These are phyloP conservation scores for Suillus discolor DNA, from an alignment of 768 basidiomycete genomes.

Conservation along the genomic window DNA sequence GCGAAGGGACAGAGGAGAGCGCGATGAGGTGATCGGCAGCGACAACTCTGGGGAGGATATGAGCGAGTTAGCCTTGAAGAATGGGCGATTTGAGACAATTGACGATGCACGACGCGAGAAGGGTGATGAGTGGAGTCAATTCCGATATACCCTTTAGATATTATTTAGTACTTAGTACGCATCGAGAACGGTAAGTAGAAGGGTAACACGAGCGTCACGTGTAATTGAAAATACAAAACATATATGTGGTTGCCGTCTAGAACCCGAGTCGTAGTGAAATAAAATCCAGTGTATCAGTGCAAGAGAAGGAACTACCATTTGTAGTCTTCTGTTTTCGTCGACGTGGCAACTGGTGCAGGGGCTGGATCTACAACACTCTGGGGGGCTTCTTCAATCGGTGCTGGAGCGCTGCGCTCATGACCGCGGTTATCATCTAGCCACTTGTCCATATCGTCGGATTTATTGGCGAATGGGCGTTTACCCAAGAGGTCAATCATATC, in stretches of 20 bases:
- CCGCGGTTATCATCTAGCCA: conserved; percentile 87
- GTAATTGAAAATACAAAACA: conserved; percentile 31
- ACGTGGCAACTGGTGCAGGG: conserved; percentile 52
- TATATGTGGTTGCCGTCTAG: conserved; percentile 11
- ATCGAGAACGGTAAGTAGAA: conserved; percentile 35
- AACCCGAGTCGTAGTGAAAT: conserved; percentile 7
- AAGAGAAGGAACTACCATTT: conserved; percentile 16
- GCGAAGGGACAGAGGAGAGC: conserved; percentile 63
- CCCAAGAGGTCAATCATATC: conserved; percentile 86
- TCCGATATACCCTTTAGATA: conserved; percentile 56
- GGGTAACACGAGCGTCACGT: conserved; percentile 15
- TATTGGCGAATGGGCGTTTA: conserved; percentile 77
- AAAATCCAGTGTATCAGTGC: conserved; percentile 1
- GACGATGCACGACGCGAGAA: conserved; percentile 61
- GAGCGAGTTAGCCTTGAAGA: conserved; percentile 33
- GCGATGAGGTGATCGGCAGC: conserved; percentile 65
- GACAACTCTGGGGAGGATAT: conserved; percentile 47
- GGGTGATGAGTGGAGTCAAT: conserved; percentile 79
- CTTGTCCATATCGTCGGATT: conserved; percentile 93
- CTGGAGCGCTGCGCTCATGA: conserved; percentile 60
- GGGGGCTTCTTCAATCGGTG: conserved; percentile 55
- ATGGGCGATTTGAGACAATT: conserved; percentile 55
- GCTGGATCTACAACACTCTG: conserved; percentile 42
- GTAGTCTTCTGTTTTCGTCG: conserved; percentile 38
- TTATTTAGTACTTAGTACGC: conserved; percentile 47